phyloP scores from a whole-genome alignment of 2,329 filamentous ascomycete species.

The Teratosphaeria destructans region DNA sequence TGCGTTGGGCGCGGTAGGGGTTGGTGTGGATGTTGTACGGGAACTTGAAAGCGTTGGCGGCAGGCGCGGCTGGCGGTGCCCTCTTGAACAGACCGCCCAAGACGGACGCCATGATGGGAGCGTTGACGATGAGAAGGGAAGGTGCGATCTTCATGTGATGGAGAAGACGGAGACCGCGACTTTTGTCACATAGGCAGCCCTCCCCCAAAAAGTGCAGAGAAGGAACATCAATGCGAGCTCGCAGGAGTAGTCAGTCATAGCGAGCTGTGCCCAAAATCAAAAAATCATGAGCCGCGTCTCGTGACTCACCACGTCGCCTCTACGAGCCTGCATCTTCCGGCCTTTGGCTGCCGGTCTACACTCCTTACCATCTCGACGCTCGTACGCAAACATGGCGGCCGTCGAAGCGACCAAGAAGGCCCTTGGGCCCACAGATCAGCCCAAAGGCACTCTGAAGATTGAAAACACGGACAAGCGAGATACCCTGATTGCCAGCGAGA shows the following conservation, averaged over 20 bases:
- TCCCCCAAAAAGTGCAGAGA: background rate
- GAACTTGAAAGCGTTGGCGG: slow-evolving; percentile 14
- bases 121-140: background rate
- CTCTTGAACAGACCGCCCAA: slow-evolving; percentile 18
- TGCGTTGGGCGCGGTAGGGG: slow-evolving; percentile 56
- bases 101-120: slow-evolving; percentile 10
- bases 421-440: slow-evolving; percentile 44
- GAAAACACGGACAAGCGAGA: slow-evolving; percentile 82
- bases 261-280: background rate
- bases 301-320: slow-evolving; percentile 19
- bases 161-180: background rate
- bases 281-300: background rate
- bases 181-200: slow-evolving; percentile 2
- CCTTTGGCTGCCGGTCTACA: slow-evolving; percentile 25
- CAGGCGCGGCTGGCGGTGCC: slow-evolving; percentile 6
- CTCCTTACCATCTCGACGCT: slow-evolving; percentile 3
- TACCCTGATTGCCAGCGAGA: slow-evolving; percentile 69
- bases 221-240: background rate
- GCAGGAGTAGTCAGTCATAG: background rate
- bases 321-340: slow-evolving; percentile 7
- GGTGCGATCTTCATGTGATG: background rate
- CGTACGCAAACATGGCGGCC: slow-evolving; percentile 34
- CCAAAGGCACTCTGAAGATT: slow-evolving; percentile 54
- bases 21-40: slow-evolving; percentile 38
- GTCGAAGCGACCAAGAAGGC: slow-evolving; percentile 42